Base-by-base conservation (phyloP, 2,329 filamentous ascomycete species). In the Pseudodiploospora longispora region DNA sequence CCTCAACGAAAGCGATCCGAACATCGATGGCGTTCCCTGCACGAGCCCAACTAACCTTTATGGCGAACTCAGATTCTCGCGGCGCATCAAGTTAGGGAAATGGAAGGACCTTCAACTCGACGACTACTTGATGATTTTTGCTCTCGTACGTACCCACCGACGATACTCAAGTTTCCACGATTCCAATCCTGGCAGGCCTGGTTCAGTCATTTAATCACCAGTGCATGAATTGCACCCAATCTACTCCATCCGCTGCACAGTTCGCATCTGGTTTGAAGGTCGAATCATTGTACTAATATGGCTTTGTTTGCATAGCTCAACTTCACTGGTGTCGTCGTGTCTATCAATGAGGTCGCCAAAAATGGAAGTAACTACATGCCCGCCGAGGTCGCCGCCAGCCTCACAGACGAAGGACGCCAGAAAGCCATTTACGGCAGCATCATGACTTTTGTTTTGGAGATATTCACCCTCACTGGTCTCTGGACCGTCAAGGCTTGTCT, bases 71-170 rank as follows among this genome's bases (percentile, higher is more conserved):
- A 34, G 12, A 34, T 34, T 34, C 32, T 61, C 64, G 6, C 54
- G 63, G 10, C 57, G 60, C 2, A 53, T 66, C 12, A 60, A 59
- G 40, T 53, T 78, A 30, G 66, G 72, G 10, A 67, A 70, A 34
- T 59, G 69, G 51, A 64, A 59, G 36, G 63, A 63, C 6, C 67
- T 78, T n/a, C 71, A 75, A 52, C 53, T 70, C 28, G 78, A 81
- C 51, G 78, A 82, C 54, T 78, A 70, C 53, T 60, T 76, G 27
- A 80, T 80, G 75, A 36, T 72, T 6, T 62, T 77, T 43, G 68
- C 72, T 6, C 60, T 72, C 19, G 63, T 67, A 49, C 9, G 19
- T 19, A 19, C 19, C 19, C 19, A 19, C 19, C 19, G 19, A 19
- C 19, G 19, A 19, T 19, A 19, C 19, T 19, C 19, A 19, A 19